Conservation (phyloP, 139 green algal species). For the Chara braunii region DNA sequence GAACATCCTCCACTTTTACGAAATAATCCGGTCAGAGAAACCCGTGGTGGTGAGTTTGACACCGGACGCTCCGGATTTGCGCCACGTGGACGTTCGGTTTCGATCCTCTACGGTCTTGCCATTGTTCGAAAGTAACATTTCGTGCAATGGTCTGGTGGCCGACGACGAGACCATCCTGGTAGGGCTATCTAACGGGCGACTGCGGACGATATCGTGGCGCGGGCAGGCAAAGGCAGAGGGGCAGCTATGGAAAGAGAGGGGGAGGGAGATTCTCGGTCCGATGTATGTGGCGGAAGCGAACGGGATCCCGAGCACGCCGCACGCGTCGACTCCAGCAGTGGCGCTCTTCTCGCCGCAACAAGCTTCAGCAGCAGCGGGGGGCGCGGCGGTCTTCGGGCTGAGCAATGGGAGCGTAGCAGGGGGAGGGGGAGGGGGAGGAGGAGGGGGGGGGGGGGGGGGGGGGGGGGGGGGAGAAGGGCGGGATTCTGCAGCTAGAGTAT, state of each 20-base stretch:
- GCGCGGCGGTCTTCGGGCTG: no score
- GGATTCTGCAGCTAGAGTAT: conserved; percentile 32
- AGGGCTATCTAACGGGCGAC: conserved; percentile 23
- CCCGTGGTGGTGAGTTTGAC: not conserved
- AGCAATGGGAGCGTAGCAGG: no score
- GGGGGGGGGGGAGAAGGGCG: not conserved
- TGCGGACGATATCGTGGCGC: conserved; percentile 31
- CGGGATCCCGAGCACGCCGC: conserved; percentile 22
- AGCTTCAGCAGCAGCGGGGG: not conserved
- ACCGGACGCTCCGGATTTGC: not conserved
- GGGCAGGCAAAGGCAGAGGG: conserved; percentile 31
- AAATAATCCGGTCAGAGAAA: conserved; percentile 27
- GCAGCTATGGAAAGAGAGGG: conserved; percentile 20
- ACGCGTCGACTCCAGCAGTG: no score
- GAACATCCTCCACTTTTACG: conserved; percentile 37
- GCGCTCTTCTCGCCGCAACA: not conserved
- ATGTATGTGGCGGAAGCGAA: conserved; percentile 41
- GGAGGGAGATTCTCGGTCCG: conserved; percentile 11
- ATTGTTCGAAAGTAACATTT: conserved; percentile 13
- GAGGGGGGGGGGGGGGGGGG: no score
- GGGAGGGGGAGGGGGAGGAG: no score
- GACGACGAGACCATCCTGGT: conserved; percentile 36
- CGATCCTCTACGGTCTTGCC: conserved; percentile 17
- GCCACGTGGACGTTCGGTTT: conserved; percentile 23
- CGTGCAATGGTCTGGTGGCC: conserved; percentile 7